These are phyloP conservation scores for Blechomonas ayalai DNA, from an alignment of 208 protist species.

Conservation along the genomic window DNA sequence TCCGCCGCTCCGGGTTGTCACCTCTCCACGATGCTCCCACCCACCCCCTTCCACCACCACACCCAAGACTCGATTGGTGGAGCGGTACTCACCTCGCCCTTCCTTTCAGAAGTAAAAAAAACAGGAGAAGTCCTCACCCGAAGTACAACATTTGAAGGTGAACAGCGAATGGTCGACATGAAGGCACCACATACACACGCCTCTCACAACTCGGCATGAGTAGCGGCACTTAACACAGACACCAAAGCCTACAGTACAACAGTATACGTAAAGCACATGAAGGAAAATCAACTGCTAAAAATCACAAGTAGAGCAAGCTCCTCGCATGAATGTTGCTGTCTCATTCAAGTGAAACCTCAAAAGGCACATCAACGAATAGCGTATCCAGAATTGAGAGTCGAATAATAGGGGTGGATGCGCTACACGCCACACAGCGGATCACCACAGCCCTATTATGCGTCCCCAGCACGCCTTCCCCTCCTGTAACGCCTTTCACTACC, in stretches of 20 bases:
- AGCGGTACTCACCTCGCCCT: not conserved
- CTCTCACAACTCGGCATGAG: not conserved
- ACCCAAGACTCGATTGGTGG: not conserved
- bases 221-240: slow-evolving; percentile 3
- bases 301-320: slow-evolving; percentile 7
- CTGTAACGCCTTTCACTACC: not conserved
- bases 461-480: not conserved
- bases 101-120: too few relatives aligned
- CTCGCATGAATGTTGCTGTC: slow-evolving; percentile 1
- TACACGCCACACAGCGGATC: not conserved
- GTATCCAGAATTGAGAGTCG: too few relatives aligned
- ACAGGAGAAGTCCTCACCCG: too few relatives aligned
- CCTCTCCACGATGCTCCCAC: not conserved
- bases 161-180: not conserved
- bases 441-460: not conserved
- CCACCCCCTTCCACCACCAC: not conserved
- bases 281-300: slow-evolving; percentile 1
- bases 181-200: not conserved
- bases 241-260: slow-evolving; percentile 1
- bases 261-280: not conserved
- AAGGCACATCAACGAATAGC: slow-evolving; percentile 7
- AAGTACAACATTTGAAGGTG: too few relatives aligned
- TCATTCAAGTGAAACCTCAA: not conserved
- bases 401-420: not conserved
- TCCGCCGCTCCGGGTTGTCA: not conserved